Evolutionary conservation across 306 rosid genomes (phyloP).

Genomic region (Canavalia ensiformis): DNA sequence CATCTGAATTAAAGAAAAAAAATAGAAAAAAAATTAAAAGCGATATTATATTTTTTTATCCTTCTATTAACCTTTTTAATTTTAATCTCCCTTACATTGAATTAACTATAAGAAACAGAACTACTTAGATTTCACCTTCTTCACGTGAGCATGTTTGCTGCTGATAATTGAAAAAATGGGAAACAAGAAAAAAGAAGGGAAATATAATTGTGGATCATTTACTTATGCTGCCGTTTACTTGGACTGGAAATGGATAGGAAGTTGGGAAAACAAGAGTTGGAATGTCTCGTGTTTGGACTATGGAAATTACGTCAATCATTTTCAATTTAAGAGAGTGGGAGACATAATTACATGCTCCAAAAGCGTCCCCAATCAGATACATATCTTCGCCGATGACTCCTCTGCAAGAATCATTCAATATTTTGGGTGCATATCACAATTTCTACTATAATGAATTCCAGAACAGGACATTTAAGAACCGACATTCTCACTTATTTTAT

Average conservation of each 20-base stretch:
- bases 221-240: not conserved
- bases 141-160: not conserved
- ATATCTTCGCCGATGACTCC: not conserved
- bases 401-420: not conserved
- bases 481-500: too few species aligned
- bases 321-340: not conserved
- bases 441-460: not conserved
- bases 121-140: not conserved
- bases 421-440: not conserved
- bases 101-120: not conserved
- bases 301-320: not conserved
- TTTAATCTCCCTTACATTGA: not conserved
- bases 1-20: too few species aligned
- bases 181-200: not conserved
- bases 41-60: not conserved
- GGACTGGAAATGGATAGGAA: not conserved
- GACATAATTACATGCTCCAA: constrained; percentile 3
- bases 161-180: not conserved
- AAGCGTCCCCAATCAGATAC: not conserved
- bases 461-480: not conserved
- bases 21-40: too few species aligned
- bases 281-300: constrained; percentile 16
- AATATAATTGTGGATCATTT: not conserved
- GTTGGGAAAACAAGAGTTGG: constrained; percentile 5
- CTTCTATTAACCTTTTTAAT: not conserved